Percentiles rank a stretch among this genome's conserved stretches.
Evolutionary conservation across 176 grass and related monocot species (phyloP).

Genomic region (Zoysia pacifica): DNA sequence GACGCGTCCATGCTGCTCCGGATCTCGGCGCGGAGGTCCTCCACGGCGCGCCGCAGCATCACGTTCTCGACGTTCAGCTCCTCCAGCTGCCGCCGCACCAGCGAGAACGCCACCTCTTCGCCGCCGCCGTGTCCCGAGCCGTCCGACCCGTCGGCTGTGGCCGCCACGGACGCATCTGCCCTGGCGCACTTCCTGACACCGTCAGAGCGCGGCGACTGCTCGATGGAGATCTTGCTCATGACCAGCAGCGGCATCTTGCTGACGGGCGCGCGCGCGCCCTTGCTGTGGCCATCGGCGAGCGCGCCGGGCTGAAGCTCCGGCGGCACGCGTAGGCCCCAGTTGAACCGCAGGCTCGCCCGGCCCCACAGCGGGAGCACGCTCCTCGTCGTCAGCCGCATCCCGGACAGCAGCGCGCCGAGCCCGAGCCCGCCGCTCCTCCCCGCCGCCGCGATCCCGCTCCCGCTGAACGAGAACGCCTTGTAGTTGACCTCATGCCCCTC

Average conservation of each 20-base stretch:
- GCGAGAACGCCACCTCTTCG: constrained; percentile 21
- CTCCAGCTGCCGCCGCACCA: constrained; percentile 60
- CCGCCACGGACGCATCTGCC: neutral
- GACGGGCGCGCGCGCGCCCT: constrained; percentile 34
- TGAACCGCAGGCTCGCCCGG: constrained; percentile 61
- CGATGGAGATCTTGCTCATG: constrained; percentile 83
- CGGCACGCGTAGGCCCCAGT: constrained; percentile 72
- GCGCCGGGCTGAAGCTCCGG: constrained; percentile 47
- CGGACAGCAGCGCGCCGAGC: constrained; percentile 54
- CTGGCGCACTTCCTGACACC: constrained; percentile 7
- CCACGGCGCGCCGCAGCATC: constrained; percentile 58
- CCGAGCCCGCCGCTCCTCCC: constrained; percentile 39
- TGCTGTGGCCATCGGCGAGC: constrained; percentile 8
- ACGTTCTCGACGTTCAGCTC: constrained; percentile 58
- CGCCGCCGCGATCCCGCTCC: constrained; percentile 46
- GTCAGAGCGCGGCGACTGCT: constrained; percentile 40
- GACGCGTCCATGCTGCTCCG: constrained; percentile 5
- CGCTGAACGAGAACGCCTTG: constrained; percentile 47
- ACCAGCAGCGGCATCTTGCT: constrained; percentile 77
- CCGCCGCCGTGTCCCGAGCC: neutral
- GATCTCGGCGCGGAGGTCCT: constrained; percentile 69
- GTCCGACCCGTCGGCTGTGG: neutral
- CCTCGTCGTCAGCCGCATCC: constrained; percentile 64
- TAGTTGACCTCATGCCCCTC: neutral
- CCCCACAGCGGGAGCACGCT: constrained; percentile 70